Evolutionary conservation across 306 rosid genomes (phyloP), one percentile per base, ranked within the genome.

Genomic region (Chamaecrista fasciculata): DNA sequence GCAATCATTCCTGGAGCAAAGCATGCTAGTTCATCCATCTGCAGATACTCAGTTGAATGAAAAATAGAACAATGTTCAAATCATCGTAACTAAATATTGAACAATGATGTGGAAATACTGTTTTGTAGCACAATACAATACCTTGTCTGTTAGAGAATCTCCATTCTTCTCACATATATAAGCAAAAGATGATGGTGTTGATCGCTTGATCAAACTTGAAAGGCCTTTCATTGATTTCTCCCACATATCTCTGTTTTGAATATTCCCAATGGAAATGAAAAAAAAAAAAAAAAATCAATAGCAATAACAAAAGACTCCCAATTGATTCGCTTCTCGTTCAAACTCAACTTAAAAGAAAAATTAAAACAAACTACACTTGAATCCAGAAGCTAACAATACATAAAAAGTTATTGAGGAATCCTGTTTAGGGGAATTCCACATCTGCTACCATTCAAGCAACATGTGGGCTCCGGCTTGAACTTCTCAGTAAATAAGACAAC

Each of bases 1-100:
- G 99, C 99, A 76, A 95, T 26, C 99, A 95, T 95, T 78, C 99
- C 99, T 12, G 99, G 99, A 75, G 97, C 97, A 82, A 95, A 95
- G 87, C 99, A 95, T 8, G 99, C 99, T 34, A 95, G 79, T 85
- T 95, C 97, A 74, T 95, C 99, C 99, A 95, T 95, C 99, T 95
- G 96, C 84, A 79, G 29, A 70, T 65, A 49, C 70, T 56, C 72
- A 60, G 53, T 49, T 19, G 66, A 70, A 67, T 76, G 40, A 37
- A 42, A 56, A 61, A 63, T 71, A 36, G 23, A 64, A 26, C 57
- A 33, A 67, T 43, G n/a, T 1, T 57, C 51, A 49, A 69, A 42
- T 67, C 50, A 37, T 66, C 39, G 31, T 21, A 65, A 36, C 24
- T 21, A 77, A 75, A 52, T 46, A 34, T 36, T 47, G n/a, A 67